Percentiles rank a stretch among this genome's conserved stretches.
Conservation (phyloP, 2,329 filamentous ascomycete species). For the Lachnellula suecica region DNA sequence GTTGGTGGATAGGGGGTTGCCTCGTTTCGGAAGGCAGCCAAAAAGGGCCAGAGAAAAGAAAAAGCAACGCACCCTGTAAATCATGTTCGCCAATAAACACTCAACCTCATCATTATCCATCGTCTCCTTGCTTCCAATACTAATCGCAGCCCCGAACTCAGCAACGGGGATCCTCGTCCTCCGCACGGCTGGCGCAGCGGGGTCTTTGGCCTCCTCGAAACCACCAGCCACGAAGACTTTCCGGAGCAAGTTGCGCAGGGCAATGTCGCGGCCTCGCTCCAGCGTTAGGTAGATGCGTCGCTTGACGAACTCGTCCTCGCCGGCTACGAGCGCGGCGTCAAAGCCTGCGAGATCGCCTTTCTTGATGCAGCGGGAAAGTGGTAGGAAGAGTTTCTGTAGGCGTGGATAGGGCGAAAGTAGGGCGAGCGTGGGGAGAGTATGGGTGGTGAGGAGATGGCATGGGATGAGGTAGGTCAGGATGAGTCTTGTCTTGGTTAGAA, state of each 20-base stretch:
- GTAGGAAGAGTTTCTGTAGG: slow-evolving; percentile 75
- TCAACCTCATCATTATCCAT: slow-evolving; percentile 92
- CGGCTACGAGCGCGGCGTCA: slow-evolving; percentile 74
- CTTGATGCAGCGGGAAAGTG: slow-evolving; percentile 77
- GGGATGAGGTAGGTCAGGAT: slow-evolving; percentile 95
- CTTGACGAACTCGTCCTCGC: slow-evolving; percentile 91
- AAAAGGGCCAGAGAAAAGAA: neutral
- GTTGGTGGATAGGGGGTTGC: slow-evolving; percentile 10
- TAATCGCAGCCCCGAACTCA: slow-evolving; percentile 84
- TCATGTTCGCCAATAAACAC: slow-evolving; percentile 91
- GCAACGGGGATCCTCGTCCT: slow-evolving; percentile 77
- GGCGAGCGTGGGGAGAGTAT: slow-evolving; percentile 72
- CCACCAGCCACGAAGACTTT: slow-evolving; percentile 88
- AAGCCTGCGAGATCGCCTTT: slow-evolving; percentile 81
- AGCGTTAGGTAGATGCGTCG: slow-evolving; percentile 92
- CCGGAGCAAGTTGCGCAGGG: slow-evolving; percentile 84
- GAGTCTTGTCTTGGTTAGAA: slow-evolving; percentile 52
- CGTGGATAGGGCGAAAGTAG: slow-evolving; percentile 75
- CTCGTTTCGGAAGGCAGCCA: slow-evolving; percentile 9
- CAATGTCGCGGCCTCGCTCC: slow-evolving; percentile 88
- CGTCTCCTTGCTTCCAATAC: slow-evolving; percentile 64
- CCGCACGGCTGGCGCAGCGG: slow-evolving; percentile 59
- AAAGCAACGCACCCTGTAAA: slow-evolving; percentile 80
- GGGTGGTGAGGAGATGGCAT: slow-evolving; percentile 84
- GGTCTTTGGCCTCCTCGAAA: slow-evolving; percentile 74